A percentile compares a stretch with the other conserved stretches of the same genome.
phyloP scores from a whole-genome alignment of 306 rosid genomes.

The Malus domestica region ASM211411v1 NC_041790.1:9679501-9680000 shows the following conservation, averaged over 20 bases:
- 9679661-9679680: conserved; percentile 96
- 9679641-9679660: conserved; percentile 86
- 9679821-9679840: conserved; percentile 86
- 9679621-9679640: conserved; percentile 84
- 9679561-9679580: conserved; percentile 58
- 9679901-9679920: conserved; percentile 92
- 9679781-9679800: conserved; percentile 83
- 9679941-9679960: conserved; percentile 98
- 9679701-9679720: conserved; percentile 81
- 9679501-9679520: conserved; percentile 95
- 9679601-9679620: conserved; percentile 81
- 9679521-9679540: conserved; percentile 95
- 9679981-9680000: conserved; percentile 84
- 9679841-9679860: conserved; percentile 76
- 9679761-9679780: conserved; percentile 72
- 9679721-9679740: conserved; percentile 69
- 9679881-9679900: conserved; percentile 96
- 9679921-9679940: conserved; percentile 93
- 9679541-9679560: conserved; percentile 74
- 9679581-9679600: conserved; percentile 90
- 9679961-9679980: conserved; percentile 87
- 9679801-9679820: conserved; percentile 92
- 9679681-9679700: conserved; percentile 80
- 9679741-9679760: conserved; percentile 63
- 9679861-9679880: conserved; percentile 89